Conservation (phyloP, 106 monocot genomes). For the Acanthochlamys bracteata region DNA sequence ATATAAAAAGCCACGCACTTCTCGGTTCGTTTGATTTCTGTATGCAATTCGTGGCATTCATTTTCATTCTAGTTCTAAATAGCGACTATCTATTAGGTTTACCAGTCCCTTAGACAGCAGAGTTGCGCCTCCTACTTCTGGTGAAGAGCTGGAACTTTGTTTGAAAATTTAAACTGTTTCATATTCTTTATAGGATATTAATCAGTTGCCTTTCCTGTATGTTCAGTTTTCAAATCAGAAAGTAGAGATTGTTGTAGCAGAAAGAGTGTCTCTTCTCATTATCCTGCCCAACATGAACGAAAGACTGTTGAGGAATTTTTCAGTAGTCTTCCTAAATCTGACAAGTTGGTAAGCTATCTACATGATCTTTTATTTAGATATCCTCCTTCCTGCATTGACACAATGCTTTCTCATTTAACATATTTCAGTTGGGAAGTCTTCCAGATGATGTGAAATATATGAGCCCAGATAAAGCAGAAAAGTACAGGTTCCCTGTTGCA, state of each 20-base stretch:
- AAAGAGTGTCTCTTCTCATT: conserved; percentile 39
- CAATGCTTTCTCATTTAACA: not conserved
- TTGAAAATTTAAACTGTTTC: not conserved
- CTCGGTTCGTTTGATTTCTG: conserved; percentile 34
- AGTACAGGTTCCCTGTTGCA: conserved; percentile 32
- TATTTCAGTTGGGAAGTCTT: conserved; percentile 26
- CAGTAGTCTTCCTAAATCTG: conserved; percentile 31
- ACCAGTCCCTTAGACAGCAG: conserved; percentile 45
- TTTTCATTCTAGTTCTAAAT: conserved; percentile 15
- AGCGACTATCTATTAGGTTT: conserved; percentile 47
- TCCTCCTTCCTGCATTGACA: not conserved
- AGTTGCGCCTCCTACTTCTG: conserved; percentile 20
- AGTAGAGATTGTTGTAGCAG: conserved; percentile 30
- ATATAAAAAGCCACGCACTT: conserved; percentile 81
- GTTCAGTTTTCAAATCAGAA: conserved; percentile 26
- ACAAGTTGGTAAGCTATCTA: conserved; percentile 47
- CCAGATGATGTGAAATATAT: conserved; percentile 49
- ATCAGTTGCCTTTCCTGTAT: conserved; percentile 45
- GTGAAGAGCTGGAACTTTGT: conserved; percentile 21
- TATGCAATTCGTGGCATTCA: not conserved
- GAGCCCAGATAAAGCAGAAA: conserved; percentile 51
- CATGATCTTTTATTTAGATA: not conserved
- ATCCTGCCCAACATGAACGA: conserved; percentile 50
- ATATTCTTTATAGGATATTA: too few relatives aligned
- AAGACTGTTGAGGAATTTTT: conserved; percentile 58